Evolutionary conservation across 139 green algal genomes (phyloP), one percentile per base, ranked within the genome.

Genomic region (Trebouxia sp.): DNA sequence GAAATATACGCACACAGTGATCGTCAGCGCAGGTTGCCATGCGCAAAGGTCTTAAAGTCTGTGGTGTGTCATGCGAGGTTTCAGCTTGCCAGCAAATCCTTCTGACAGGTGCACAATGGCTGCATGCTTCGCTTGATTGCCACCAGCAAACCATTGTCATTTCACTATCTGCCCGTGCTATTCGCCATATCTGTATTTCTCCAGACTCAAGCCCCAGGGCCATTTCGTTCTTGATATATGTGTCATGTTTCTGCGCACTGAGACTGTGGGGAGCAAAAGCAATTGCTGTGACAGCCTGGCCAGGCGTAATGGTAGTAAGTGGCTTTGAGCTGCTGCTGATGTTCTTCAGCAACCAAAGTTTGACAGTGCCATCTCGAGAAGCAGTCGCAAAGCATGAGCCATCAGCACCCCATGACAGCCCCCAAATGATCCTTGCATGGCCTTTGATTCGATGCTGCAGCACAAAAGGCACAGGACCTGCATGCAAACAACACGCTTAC

Each of bases 361-460:
- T 95, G 39, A 96, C 90, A 22, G 76, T 85, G 35, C 89, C 74
- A 82, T 98, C 94, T 5, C 94, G 83, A 0, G 93, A 89, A 26
- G 79, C 91, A 6, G 92, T 97, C 26, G 90, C 93, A 76, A 97
- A 90, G 28, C 88, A 53, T 22, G 20, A 42, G 65, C 38, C 86
- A 78, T 93, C 85, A 8, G 86, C 81, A 1, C 90, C 85, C 94
- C 94, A 98, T 5, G 84, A 75, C 28, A 91, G 83, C 48, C 83
- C 87, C 92, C 91, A 98, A 30, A 98, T 87, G 39, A 97, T 88
- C 10, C 94, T 85, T 3, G 84, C 66, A 82, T 98, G 94, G 2
- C 92, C 95, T 50, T 87, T 89, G 62, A 91, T 84, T 2, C 85
- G 65, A 24, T 66, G 56, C 80, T 90, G 24, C 41, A 92, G 78